Evolutionary conservation across 2,329 filamentous ascomycete genomes (phyloP).

Genomic region (Diplodia corticola): DNA sequence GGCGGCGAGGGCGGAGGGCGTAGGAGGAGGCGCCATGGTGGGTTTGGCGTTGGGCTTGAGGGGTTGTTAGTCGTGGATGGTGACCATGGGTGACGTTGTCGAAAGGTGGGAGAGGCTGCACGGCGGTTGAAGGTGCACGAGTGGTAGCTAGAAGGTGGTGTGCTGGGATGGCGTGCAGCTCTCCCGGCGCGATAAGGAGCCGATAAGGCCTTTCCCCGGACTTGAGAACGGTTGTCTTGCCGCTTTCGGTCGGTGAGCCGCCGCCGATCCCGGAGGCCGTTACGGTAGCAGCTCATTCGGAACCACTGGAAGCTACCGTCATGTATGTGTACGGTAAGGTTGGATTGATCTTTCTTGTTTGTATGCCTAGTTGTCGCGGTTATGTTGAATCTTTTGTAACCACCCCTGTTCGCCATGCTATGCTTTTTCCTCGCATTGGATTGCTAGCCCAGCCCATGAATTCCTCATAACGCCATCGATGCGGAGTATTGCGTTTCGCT

Average conservation of each 20-base stretch:
- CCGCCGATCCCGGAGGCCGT: slow-evolving; percentile 1
- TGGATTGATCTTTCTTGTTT: background rate
- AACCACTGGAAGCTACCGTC: background rate
- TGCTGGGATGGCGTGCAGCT: slow-evolving; percentile 4
- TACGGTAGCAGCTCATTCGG: background rate
- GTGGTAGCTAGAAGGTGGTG: background rate
- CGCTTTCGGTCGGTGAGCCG: background rate
- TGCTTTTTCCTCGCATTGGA: background rate
- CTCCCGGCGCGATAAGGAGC: background rate
- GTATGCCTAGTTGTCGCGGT: background rate
- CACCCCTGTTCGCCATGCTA: background rate
- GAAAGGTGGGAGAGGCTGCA: background rate
- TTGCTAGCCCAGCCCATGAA: background rate
- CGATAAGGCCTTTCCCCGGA: slow-evolving; percentile 11
- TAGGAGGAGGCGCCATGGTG: slow-evolving; percentile 4
- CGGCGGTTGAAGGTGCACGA: background rate
- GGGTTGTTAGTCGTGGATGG: background rate
- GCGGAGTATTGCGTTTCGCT: slow-evolving; percentile 3
- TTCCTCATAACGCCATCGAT: slow-evolving; percentile 11
- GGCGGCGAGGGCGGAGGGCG: background rate
- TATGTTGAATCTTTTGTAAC: slow-evolving; percentile 1
- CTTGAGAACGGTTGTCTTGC: background rate
- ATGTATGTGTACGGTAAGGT: background rate
- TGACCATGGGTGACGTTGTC: background rate
- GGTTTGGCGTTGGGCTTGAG: background rate